phyloP scores from a whole-genome alignment of 805 yeast genomes.

The Ogataea dorogensis region DNA sequence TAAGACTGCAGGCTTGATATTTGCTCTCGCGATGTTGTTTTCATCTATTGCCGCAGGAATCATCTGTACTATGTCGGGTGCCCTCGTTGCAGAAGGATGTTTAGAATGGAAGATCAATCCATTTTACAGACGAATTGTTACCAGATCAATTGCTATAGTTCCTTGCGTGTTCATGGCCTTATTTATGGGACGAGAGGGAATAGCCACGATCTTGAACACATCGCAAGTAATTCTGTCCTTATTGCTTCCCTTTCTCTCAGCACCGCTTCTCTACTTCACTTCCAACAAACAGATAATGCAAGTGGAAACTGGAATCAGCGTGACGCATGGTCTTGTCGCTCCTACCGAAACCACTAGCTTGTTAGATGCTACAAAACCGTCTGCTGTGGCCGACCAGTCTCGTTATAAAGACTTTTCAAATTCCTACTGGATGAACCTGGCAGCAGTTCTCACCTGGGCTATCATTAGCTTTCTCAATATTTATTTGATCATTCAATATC shows the following conservation, averaged over 20 bases:
- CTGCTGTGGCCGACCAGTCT: conserved; percentile 14
- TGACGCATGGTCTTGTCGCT: background rate
- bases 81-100: conserved; percentile 89
- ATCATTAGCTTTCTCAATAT: conserved; percentile 70
- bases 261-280: conserved; percentile 84
- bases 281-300: conserved; percentile 67
- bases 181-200: conserved; percentile 70
- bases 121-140: conserved; percentile 73
- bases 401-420: conserved; percentile 57
- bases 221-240: conserved; percentile 84
- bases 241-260: conserved; percentile 77
- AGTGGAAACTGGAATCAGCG: no score
- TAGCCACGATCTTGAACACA: conserved; percentile 71
- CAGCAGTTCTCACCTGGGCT: conserved; percentile 63
- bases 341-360: conserved; percentile 4
- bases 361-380: conserved; percentile 17
- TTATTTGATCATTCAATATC: conserved; percentile 40
- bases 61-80: conserved; percentile 91
- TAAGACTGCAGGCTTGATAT: conserved; percentile 75
- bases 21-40: conserved; percentile 78
- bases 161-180: conserved; percentile 78
- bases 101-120: conserved; percentile 78
- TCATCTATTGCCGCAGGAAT: conserved; percentile 92
- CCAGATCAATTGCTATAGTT: conserved; percentile 73
- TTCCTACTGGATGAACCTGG: conserved; percentile 50